Conservation (phyloP, 73 alveolate species). For the Paramecium caudatum region DNA sequence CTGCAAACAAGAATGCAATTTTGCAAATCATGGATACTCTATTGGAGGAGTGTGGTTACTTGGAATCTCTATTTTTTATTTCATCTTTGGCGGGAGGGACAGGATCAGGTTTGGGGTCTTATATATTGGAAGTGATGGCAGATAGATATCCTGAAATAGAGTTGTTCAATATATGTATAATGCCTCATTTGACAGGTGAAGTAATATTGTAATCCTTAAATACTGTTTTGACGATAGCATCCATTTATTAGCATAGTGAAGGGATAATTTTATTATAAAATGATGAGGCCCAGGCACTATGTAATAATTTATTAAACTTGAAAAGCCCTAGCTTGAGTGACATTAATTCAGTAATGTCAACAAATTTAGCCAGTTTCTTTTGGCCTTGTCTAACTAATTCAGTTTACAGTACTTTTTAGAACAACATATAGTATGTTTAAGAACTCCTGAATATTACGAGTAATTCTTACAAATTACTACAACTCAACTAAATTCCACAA, state of each 20-base stretch:
- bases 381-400: conserved; percentile 25
- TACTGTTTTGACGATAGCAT: conserved; percentile 46
- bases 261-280: conserved; percentile 70
- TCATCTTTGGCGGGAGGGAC: conserved; percentile 75
- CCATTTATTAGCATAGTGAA: conserved; percentile 66
- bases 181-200: conserved; percentile 77
- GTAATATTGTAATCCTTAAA: conserved; percentile 61
- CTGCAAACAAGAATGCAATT: conserved; percentile 54
- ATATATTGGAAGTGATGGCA: conserved; percentile 60
- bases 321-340: conserved; percentile 71
- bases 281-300: conserved; percentile 70
- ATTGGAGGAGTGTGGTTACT: conserved; percentile 54
- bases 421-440: conserved; percentile 7
- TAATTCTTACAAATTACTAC: conserved; percentile 53
- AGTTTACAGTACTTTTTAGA: conserved; percentile 64
- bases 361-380: not conserved
- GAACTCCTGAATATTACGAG: conserved; percentile 16
- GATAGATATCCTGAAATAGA: conserved; percentile 68
- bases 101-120: conserved; percentile 73
- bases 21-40: conserved; percentile 24
- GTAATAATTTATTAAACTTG: conserved; percentile 62
- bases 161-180: conserved; percentile 64
- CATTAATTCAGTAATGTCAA: conserved; percentile 50
- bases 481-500: conserved; percentile 57
- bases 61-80: conserved; percentile 58